Base-by-base conservation (phyloP, 257 asterid species). In the Mentha longifolia region DNA sequence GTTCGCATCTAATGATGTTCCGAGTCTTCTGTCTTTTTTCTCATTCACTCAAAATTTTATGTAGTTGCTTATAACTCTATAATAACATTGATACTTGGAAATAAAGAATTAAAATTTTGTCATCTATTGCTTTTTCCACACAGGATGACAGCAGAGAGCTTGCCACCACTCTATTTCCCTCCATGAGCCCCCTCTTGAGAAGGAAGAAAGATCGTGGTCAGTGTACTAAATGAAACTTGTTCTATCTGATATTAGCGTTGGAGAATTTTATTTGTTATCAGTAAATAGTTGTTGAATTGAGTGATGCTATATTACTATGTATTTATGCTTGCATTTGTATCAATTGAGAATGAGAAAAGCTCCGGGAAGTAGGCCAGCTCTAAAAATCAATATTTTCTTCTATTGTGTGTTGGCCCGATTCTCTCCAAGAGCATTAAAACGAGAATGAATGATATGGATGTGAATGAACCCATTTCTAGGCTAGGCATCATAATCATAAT, bases 191-290 rank as follows among this genome's bases (percentile, higher is more conserved):
- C 71, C 51, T 77, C 66, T 74, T 89, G 80, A 85, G 77, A 78
- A 83, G 96, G 79, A 89, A 89, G 86, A 89, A 89, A 81, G 96
- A 92, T 82, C 96, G 89, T 5, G 97, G 97, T 82, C 59, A 61
- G 86, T 72, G 45, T 58, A 47, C 70, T 20, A 46, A n/a, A 41
- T 70, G 20, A 22, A 59, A 45, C 54, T 59, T 61, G 49, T n/a
- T n/a, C n/a, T n/a, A n/a, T n/a, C n/a, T n/a, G 50, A 25, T 37
- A 17, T 19, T 20, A 55, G 35, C 16, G 42, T 25, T 14, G 2
- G 28, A 43, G 14, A 13, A 12, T 39, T 46, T 35, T 56, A 50
- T 51, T n/a, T 22, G 42, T 20, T 35, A 5, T 74, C 17, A 41
- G 37, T 42, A 22, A 42, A 42, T 58, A 35, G 20, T 30, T 60